phyloP scores from a whole-genome alignment of 2,329 filamentous ascomycete genomes.

The Ophioceras dolichostomum region DNA sequence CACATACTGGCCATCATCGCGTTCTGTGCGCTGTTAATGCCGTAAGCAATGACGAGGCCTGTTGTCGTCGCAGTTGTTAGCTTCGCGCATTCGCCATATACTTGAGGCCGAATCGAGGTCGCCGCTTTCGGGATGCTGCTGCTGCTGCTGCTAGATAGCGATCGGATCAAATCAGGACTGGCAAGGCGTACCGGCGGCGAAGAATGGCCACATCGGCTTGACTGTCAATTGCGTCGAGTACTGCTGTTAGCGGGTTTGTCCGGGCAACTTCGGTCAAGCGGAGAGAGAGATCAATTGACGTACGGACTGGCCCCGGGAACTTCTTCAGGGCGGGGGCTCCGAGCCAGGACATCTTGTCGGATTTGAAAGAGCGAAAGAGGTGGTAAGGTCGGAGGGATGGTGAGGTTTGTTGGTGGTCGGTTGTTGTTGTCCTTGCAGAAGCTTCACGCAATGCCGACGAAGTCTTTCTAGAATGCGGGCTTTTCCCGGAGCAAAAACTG shows the following conservation, averaged over 20 bases:
- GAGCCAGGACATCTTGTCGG: slow-evolving; percentile 61
- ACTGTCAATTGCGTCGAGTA: slow-evolving; percentile 53
- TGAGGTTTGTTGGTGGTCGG: slow-evolving; percentile 12
- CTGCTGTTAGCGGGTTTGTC: slow-evolving; percentile 17
- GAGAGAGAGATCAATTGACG: slow-evolving; percentile 29
- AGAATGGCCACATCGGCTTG: slow-evolving; percentile 87
- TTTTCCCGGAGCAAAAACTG: too few species aligned
- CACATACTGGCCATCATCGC: slow-evolving; percentile 63
- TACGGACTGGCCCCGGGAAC: slow-evolving; percentile 69
- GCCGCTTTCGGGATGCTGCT: too few species aligned
- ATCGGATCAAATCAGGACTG: too few species aligned
- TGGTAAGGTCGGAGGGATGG: slow-evolving; percentile 14
- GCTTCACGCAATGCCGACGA: too few species aligned
- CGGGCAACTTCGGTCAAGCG: slow-evolving; percentile 4
- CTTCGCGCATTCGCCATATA: too few species aligned
- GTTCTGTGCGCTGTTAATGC: slow-evolving; percentile 74
- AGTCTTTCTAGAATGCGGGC: too few species aligned
- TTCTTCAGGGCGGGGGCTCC: slow-evolving; percentile 58
- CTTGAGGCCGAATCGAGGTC: too few species aligned
- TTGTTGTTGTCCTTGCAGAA: slow-evolving; percentile 7
- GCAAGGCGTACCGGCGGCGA: slow-evolving; percentile 86
- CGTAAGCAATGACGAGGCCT: slow-evolving; percentile 84
- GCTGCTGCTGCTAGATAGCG: too few species aligned
- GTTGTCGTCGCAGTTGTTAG: slow-evolving; percentile 5
- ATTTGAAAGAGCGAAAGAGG: slow-evolving; percentile 21